Evolutionary conservation across 331 rosid species (phyloP).

Genomic region (Malus hybrid): DNA sequence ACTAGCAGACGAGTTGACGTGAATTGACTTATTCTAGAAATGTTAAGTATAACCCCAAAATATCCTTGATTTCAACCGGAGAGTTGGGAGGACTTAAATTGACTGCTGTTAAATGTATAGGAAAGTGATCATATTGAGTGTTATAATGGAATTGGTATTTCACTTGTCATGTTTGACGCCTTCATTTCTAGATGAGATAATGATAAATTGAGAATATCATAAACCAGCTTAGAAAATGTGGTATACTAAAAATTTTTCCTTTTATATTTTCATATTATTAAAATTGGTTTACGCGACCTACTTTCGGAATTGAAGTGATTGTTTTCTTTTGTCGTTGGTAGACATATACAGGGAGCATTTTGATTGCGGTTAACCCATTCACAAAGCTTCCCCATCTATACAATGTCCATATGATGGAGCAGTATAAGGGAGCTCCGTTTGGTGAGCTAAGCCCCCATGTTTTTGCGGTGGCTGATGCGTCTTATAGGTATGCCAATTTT

Average conservation of each 20-base stretch:
- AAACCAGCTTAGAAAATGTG: background rate
- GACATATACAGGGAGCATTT: constrained; percentile 97
- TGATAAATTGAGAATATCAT: background rate
- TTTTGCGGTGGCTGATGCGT: constrained; percentile 93
- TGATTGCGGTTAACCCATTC: constrained; percentile 94
- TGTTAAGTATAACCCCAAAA: background rate
- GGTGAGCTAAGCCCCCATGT: constrained; percentile 98
- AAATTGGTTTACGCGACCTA: background rate
- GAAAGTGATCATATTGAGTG: background rate
- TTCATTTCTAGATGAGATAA: background rate
- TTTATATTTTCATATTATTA: background rate
- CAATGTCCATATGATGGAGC: constrained; percentile 90
- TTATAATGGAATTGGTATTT: background rate
- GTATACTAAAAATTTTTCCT: background rate
- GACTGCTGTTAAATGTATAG: background rate
- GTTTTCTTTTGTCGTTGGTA: constrained; percentile 22
- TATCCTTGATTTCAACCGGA: background rate
- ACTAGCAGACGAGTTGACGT: background rate
- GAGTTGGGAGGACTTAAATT: background rate
- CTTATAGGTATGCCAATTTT: constrained; percentile 60
- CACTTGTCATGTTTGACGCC: background rate
- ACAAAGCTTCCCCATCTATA: constrained; percentile 96
- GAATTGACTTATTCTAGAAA: background rate
- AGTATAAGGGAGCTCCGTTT: constrained; percentile 86
- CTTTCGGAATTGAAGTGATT: background rate